These are phyloP conservation scores for Lipomyces chichibuensis DNA, from an alignment of 805 yeast species.

Conservation along the genomic window DNA sequence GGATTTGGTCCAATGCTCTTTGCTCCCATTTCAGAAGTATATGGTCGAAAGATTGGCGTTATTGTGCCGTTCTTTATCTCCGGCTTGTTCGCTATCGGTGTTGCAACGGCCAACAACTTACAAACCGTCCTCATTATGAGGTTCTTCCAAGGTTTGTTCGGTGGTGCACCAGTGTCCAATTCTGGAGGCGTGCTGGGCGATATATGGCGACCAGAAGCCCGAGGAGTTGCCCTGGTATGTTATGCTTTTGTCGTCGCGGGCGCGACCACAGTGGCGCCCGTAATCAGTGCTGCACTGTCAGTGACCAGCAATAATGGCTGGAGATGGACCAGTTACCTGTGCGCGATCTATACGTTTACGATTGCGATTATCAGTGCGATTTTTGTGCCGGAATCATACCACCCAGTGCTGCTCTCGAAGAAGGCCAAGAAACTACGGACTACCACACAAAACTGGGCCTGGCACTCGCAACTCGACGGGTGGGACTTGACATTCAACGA, in stretches of 20 bases:
- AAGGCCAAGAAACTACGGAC: slow-evolving; percentile 57
- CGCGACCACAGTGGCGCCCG: slow-evolving; percentile 53
- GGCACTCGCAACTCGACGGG: slow-evolving; percentile 93
- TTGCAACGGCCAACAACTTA: slow-evolving; percentile 52
- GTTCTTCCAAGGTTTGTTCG: slow-evolving; percentile 73
- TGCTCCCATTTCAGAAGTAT: slow-evolving; percentile 77
- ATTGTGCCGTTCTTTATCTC: slow-evolving; percentile 48
- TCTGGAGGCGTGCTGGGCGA: slow-evolving; percentile 82
- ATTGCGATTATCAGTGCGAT: slow-evolving; percentile 50
- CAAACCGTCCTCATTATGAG: slow-evolving; percentile 66
- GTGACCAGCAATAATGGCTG: slow-evolving; percentile 57
- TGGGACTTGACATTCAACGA: slow-evolving; percentile 70
- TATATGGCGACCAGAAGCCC: slow-evolving; percentile 52
- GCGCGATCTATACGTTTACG: slow-evolving; percentile 66
- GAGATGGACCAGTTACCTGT: slow-evolving; percentile 87
- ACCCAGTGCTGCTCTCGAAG: slow-evolving; percentile 51
- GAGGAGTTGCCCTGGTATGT: slow-evolving; percentile 58
- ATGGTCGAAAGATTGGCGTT: slow-evolving; percentile 70
- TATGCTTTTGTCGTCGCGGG: slow-evolving; percentile 54
- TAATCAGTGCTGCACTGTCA: slow-evolving; percentile 64
- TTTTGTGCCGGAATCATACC: slow-evolving; percentile 50
- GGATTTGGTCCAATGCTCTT: slow-evolving; percentile 83
- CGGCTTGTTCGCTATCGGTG: slow-evolving; percentile 35
- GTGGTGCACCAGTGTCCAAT: slow-evolving; percentile 80
- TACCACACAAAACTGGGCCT: slow-evolving; percentile 78